Percentiles rank a stretch among this genome's conserved stretches.
These are phyloP conservation scores for Citrus trifoliata DNA, from an alignment of 345 rosid genomes.

Conservation along the genomic window DNA sequence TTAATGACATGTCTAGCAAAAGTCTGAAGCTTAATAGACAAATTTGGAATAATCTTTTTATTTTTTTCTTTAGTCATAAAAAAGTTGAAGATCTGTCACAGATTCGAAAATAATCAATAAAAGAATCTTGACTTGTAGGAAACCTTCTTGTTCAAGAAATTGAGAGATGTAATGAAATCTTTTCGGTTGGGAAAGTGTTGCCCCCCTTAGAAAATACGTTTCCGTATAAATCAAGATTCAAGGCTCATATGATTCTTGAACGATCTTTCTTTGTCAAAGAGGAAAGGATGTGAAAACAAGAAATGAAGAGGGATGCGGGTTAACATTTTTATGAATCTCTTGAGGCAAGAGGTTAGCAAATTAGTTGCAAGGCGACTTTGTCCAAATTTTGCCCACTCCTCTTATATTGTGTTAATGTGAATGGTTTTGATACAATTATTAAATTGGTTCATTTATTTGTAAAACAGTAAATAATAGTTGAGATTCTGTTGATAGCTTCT, in stretches of 20 bases:
- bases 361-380: background rate
- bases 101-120: no score
- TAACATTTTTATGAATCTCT: no score
- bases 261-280: background rate
- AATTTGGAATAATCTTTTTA: background rate
- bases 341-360: background rate
- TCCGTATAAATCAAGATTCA: slow-evolving; percentile 1
- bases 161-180: background rate
- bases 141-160: slow-evolving; percentile 16
- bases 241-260: background rate
- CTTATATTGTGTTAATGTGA: background rate
- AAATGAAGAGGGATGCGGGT: background rate
- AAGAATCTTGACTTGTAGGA: slow-evolving; percentile 6
- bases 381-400: background rate
- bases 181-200: background rate
- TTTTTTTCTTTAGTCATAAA: background rate
- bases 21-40: background rate
- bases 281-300: background rate
- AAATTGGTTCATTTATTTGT: background rate
- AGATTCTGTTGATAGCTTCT: background rate
- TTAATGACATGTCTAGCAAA: background rate
- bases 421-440: background rate
- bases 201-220: background rate
- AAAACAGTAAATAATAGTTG: background rate
- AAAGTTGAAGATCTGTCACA: background rate